Base-by-base conservation (phyloP, 2,329 filamentous ascomycete genomes). In the Cadophora sp. region DNA sequence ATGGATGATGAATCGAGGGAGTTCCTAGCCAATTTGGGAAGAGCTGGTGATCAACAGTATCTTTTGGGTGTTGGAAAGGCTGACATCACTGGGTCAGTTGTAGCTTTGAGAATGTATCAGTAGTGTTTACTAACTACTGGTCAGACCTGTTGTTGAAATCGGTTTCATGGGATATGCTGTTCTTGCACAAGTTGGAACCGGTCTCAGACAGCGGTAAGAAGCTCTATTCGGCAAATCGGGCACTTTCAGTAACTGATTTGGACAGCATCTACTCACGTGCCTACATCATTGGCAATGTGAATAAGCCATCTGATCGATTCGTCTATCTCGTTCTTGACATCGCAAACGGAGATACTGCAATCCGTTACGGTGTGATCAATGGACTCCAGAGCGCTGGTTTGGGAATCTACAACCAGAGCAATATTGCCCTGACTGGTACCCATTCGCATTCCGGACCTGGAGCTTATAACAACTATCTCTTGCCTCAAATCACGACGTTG, bases 141-240 rank as follows among this genome's bases (percentile, higher is more conserved):
- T 51, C 56, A 76, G 74, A 2, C 93, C 94, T 0, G 93, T 96
- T n/a, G 94, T 96, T 27, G 93, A 97, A 79, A 84, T 97, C 74
- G 93, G 93, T 74, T 85, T 98, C 75, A 96, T 94, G 84, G 94
- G 94, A 70, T 97, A 97, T 82, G 95, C 94, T 39, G 91, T 93
- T 78, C 82, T 90, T 18, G 85, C 86, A 39, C 95, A 98, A 80
- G 81, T 91, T 39, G 95, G 95, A 58, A 90, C 89, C 9, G 95
- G 95, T 41, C 82, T 98, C 56, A 89, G 94, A 63, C 95, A 97
- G 80, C 87, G 95, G 69, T 68, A 66, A 56, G 45, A 7, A 43
- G 4, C 27, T 22, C 20, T 18, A 8, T 41, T 55, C 22, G 27
- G n/a, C 22, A 59, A 18, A 8, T 45, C 36, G 18, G n/a, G 30